Evolutionary conservation across 345 rosid genomes (phyloP).

Genomic region (Ricinus communis): DNA sequence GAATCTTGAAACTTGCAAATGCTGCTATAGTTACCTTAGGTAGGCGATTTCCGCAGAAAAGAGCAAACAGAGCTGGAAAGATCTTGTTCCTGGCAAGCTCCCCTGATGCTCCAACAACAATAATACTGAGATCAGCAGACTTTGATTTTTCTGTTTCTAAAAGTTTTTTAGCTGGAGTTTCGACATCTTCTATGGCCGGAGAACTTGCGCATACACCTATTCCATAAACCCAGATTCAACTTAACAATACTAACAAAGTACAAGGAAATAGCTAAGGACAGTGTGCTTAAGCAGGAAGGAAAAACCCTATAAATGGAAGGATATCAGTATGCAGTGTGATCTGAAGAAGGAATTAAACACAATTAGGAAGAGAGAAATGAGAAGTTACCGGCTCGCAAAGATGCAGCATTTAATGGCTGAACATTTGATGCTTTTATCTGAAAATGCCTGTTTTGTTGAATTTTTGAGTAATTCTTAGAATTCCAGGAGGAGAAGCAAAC

Average conservation of each 20-base stretch:
- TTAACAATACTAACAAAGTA: neutral
- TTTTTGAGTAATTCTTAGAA: conserved; percentile 41
- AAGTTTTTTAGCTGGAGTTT: conserved; percentile 20
- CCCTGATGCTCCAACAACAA: conserved; percentile 89
- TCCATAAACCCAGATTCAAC: conserved; percentile 14
- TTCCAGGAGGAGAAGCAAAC: conserved; percentile 35
- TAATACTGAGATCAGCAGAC: conserved; percentile 60
- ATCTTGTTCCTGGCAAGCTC: conserved; percentile 90
- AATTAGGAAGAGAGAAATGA: too few species aligned
- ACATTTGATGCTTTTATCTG: conserved; percentile 64
- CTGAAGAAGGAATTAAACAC: too few species aligned
- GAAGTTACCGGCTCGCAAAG: conserved; percentile 59
- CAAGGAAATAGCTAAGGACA: neutral
- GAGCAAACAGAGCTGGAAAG: conserved; percentile 87
- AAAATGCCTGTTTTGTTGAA: conserved; percentile 37
- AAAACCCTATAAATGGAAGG: too few species aligned
- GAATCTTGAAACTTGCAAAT: neutral
- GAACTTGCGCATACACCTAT: conserved; percentile 44
- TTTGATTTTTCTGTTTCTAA: conserved; percentile 30
- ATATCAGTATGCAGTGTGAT: too few species aligned
- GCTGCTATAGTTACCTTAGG: conserved; percentile 39
- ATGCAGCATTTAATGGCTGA: conserved; percentile 45
- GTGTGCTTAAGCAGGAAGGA: conserved; percentile 2
- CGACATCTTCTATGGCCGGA: conserved; percentile 31
- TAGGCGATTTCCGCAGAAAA: conserved; percentile 69